phyloP scores from a whole-genome alignment of 2,329 filamentous ascomycete species.

The Calycina herbarum region DNA sequence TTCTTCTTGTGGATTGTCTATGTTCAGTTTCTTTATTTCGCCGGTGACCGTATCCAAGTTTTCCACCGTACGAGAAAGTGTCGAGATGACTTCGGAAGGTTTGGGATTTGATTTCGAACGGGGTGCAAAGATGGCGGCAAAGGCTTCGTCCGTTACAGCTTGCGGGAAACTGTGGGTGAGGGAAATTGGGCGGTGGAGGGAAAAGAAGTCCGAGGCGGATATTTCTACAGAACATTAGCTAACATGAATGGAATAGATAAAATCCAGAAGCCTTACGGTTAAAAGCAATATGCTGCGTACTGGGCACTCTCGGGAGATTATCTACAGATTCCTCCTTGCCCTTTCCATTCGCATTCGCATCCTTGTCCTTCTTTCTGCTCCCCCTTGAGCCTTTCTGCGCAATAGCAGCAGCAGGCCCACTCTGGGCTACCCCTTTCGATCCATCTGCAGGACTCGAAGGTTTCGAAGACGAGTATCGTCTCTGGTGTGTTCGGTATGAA shows the following conservation, averaged over 20 bases:
- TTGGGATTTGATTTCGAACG: constrained; percentile 53
- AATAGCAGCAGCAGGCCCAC: constrained; percentile 28
- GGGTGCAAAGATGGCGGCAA: constrained; percentile 78
- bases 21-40: constrained; percentile 42
- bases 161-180: constrained; percentile 79
- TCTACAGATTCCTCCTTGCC: constrained; percentile 48
- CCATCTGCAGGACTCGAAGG: constrained; percentile 41
- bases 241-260: neutral
- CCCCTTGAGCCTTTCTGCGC: constrained; percentile 48
- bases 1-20: constrained; percentile 26
- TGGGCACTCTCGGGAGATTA: constrained; percentile 72
- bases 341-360: constrained; percentile 41
- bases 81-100: constrained; percentile 62
- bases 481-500: constrained; percentile 35
- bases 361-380: constrained; percentile 57
- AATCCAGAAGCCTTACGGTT: constrained; percentile 49
- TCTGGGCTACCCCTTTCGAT: constrained; percentile 33
- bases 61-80: constrained; percentile 60
- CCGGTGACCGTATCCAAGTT: constrained; percentile 60
- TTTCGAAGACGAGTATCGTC: constrained; percentile 41
- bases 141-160: constrained; percentile 69
- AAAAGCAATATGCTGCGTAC: constrained; percentile 69
- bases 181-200: constrained; percentile 90
- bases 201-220: constrained; percentile 89
- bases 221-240: constrained; percentile 60